phyloP scores from a whole-genome alignment of 1,284 basidiomycete genomes.

The Gomphus sp. region DNA sequence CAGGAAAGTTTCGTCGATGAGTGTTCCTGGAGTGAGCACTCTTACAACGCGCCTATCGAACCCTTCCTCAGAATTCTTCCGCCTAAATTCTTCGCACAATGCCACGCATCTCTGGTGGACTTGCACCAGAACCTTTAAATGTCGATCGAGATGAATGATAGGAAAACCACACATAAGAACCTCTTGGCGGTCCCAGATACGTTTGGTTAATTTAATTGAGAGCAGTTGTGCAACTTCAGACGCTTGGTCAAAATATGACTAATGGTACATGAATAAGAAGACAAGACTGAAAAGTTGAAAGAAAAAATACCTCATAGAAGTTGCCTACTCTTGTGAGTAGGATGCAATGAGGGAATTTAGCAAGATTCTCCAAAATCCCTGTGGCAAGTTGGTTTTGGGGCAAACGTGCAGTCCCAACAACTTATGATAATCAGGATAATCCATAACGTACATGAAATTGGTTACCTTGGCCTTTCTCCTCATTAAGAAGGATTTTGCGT shows the following conservation, averaged over 20 bases:
- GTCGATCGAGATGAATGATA: slow-evolving; percentile 72
- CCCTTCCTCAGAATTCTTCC: slow-evolving; percentile 28
- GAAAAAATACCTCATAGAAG: slow-evolving; percentile 75
- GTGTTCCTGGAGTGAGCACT: slow-evolving; percentile 85
- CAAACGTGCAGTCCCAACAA: background rate
- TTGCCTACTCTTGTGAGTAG: slow-evolving; percentile 87
- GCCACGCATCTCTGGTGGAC: slow-evolving; percentile 79
- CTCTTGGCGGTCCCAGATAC: slow-evolving; percentile 58
- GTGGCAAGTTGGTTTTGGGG: slow-evolving; percentile 52
- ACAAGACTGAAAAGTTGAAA: slow-evolving; percentile 9
- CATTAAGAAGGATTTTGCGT: background rate
- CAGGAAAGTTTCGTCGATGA: slow-evolving; percentile 84
- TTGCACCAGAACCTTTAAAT: slow-evolving; percentile 80
- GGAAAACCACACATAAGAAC: slow-evolving; percentile 89
- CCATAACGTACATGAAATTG: slow-evolving; percentile 3
- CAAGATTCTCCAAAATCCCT: slow-evolving; percentile 64
- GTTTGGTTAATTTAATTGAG: slow-evolving; percentile 72
- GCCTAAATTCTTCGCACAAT: slow-evolving; percentile 83
- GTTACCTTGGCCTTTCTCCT: background rate
- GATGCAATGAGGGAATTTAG: slow-evolving; percentile 79
- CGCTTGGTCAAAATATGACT: slow-evolving; percentile 95
- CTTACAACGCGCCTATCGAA: slow-evolving; percentile 76
- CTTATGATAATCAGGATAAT: background rate
- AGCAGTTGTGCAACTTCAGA: slow-evolving; percentile 66
- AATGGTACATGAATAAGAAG: background rate